Evolutionary conservation across 2,329 filamentous ascomycete genomes (phyloP).

Genomic region (Colletotrichum filicis): DNA sequence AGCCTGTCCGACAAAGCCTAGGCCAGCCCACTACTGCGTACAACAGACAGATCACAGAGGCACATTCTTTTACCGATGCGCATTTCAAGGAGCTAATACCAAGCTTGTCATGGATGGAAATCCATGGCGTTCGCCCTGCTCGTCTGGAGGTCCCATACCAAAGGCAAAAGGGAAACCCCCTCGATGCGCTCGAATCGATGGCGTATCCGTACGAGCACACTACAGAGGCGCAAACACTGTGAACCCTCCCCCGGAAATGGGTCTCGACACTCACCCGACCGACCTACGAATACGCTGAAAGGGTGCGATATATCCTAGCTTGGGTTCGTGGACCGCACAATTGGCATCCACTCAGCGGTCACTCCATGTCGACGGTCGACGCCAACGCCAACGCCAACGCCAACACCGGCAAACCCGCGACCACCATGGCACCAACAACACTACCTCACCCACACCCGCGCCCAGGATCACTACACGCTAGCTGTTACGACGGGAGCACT

Average conservation of each 20-base stretch:
- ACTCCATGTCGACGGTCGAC: constrained; percentile 10
- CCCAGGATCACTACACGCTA: neutral
- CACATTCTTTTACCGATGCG: neutral
- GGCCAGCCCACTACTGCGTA: neutral
- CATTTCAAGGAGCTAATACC: neutral
- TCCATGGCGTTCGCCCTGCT: constrained; percentile 15
- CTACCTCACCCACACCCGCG: neutral
- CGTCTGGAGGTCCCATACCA: neutral
- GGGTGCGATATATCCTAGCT: neutral
- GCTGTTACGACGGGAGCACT: constrained; percentile 6
- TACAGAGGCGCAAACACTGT: neutral
- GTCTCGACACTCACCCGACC: constrained; percentile 10
- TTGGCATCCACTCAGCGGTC: constrained; percentile 1
- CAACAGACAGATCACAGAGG: neutral
- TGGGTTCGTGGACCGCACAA: neutral
- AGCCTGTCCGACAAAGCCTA: neutral
- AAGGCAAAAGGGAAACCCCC: neutral
- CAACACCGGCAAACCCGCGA: neutral
- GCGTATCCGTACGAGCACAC: neutral
- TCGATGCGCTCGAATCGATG: constrained; percentile 20
- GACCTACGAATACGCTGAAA: neutral
- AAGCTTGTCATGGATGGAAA: constrained; percentile 12
- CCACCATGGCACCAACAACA: neutral
- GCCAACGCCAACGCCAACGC: constrained; percentile 5
- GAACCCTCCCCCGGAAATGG: neutral